A percentile compares a stretch with the other conserved stretches of the same genome.
Evolutionary conservation across 495 filamentous ascomycete genomes (phyloP).

Genomic region (Penicillium robsamsonii): DNA sequence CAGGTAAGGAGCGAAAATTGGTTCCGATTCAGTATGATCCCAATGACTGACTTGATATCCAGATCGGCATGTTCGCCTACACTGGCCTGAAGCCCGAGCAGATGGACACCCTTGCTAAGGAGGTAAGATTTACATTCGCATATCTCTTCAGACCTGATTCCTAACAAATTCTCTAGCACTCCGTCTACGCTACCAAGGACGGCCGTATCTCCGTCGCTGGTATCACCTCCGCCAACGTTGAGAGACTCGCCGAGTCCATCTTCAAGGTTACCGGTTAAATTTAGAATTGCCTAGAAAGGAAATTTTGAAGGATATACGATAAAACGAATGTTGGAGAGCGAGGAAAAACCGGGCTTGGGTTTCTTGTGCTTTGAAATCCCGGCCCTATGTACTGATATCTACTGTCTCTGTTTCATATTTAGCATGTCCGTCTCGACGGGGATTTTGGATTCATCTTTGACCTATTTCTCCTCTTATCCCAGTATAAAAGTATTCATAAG

Average conservation of each 20-base stretch:
- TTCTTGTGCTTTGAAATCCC: conserved; percentile 5
- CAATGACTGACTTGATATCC: conserved; percentile 1
- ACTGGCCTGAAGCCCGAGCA: conserved; percentile 90
- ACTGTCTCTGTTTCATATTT: conserved; percentile 32
- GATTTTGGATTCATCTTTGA: conserved; percentile 25
- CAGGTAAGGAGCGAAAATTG: conserved; percentile 47
- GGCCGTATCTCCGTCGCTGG: conserved; percentile 96
- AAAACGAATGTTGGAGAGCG: conserved; percentile 14
- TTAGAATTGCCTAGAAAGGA: not conserved
- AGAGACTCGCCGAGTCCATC: conserved; percentile 90
- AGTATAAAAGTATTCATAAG: not conserved
- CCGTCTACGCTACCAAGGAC: conserved; percentile 96
- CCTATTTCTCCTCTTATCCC: not conserved
- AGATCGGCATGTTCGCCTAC: conserved; percentile 99
- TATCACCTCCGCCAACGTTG: conserved; percentile 90
- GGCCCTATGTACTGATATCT: conserved; percentile 34
- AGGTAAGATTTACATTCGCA: conserved; percentile 49
- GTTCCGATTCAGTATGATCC: not conserved
- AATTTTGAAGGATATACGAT: conserved; percentile 13
- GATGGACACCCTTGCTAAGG: conserved; percentile 89
- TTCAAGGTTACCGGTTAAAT: conserved; percentile 79
- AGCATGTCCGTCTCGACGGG: conserved; percentile 32
- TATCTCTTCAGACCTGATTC: conserved; percentile 3
- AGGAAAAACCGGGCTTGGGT: conserved; percentile 15
- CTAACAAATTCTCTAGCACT: conserved; percentile 57